Evolutionary conservation across 2,329 filamentous ascomycete genomes (phyloP), one percentile per base, ranked within the genome.

Genomic region (Myriosclerotinia curreyana): DNA sequence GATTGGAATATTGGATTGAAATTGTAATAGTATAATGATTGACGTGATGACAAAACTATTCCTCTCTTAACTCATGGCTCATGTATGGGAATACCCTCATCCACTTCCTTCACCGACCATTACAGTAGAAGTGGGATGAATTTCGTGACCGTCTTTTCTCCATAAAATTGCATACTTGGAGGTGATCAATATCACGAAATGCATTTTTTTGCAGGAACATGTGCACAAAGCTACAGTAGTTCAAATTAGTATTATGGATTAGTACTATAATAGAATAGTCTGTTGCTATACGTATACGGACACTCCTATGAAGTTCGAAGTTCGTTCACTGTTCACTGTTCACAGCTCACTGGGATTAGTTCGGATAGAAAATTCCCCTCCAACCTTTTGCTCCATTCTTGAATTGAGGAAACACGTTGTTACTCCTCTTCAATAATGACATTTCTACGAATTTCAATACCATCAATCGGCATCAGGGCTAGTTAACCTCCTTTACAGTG

Each of bases 201-300:
- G 53, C 17, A 56, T 31, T 44, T 44, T 44, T 44, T 56, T 56
- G 53, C 53, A 56, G 53, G 53, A 56, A 56, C 53, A 56, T 56
- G 53, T 56, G 53, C 53, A 56, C 53, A 44, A 22, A 44, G 17
- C 2, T 44, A 28, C 53, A 56, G 38, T 55, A 55, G 53, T 44
- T 38, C n/a, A 12, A 14, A 55, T 20, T 55, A 25, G 52, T 42
- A 15, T 22, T 17, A 28, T 5, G 22, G 42, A n/a, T n/a, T 55
- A 55, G 36, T 28, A 42, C 9, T 22, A 42, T 12, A 5, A 20
- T 55, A 28, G 36, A n/a, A n/a, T n/a, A n/a, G n/a, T n/a, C n/a
- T n/a, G n/a, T n/a, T n/a, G n/a, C n/a, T n/a, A 22, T 36, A 28
- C 22, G n/a, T 15, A 31, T 55, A 42, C 36, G 52, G 52, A 44